phyloP scores from a whole-genome alignment of 2,329 filamentous ascomycete genomes.

The Cladophialophora yegresii region DNA sequence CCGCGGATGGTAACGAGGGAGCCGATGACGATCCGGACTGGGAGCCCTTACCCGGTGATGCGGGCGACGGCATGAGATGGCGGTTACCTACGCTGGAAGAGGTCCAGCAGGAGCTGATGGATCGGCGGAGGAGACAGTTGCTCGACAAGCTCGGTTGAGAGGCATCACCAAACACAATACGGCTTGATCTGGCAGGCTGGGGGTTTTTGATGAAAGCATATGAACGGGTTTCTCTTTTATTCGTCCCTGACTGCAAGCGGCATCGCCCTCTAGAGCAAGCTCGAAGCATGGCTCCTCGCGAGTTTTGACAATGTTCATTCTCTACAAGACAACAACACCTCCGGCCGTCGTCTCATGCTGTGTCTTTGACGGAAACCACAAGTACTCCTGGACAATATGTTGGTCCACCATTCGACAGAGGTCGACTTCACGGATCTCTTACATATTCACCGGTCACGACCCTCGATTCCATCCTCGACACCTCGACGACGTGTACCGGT shows the following conservation, averaged over 20 bases:
- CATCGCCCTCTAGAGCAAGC: background rate
- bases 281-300: background rate
- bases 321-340: background rate
- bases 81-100: slow-evolving; percentile 81
- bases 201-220: background rate
- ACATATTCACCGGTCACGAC: background rate
- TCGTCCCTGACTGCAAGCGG: background rate
- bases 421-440: background rate
- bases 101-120: slow-evolving; percentile 90
- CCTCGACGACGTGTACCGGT: background rate
- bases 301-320: background rate
- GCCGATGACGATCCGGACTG: slow-evolving; percentile 65
- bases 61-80: slow-evolving; percentile 80
- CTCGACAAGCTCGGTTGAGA: slow-evolving; percentile 69
- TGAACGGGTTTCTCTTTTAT: background rate
- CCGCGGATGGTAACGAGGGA: slow-evolving; percentile 51
- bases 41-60: slow-evolving; percentile 84
- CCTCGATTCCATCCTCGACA: background rate
- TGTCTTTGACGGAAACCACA: background rate
- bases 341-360: background rate
- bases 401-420: background rate
- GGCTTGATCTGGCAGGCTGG: background rate
- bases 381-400: background rate
- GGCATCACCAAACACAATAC: background rate
- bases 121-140: slow-evolving; percentile 77